Evolutionary conservation across 495 filamentous ascomycete species (phyloP).

Genomic region (Talaromyces ruber): DNA sequence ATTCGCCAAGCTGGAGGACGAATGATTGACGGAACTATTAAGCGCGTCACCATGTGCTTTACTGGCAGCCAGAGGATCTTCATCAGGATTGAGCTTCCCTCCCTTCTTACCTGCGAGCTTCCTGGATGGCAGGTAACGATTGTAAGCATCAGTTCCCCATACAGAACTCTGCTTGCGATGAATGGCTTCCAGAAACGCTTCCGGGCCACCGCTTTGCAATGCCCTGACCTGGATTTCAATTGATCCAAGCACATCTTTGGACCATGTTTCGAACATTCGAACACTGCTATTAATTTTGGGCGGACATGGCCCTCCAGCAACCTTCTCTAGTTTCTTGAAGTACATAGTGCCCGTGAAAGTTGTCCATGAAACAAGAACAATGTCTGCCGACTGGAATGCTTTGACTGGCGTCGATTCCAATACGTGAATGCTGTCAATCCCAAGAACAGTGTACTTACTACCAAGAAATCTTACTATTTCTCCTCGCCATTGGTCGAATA

Average conservation of each 20-base stretch:
- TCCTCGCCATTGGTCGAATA: constrained; percentile 58
- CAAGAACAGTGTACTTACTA: constrained; percentile 27
- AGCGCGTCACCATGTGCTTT: constrained; percentile 3
- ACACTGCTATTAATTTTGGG: constrained; percentile 27
- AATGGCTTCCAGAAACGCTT: constrained; percentile 20
- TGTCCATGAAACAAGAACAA: constrained; percentile 47
- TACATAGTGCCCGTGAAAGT: constrained; percentile 41
- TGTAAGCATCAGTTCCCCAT: constrained; percentile 7
- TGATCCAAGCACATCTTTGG: constrained; percentile 28
- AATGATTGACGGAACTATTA: background rate
- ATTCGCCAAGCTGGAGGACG: too few species aligned
- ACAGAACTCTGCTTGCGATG: constrained; percentile 13
- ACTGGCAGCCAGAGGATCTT: background rate
- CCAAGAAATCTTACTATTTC: constrained; percentile 56
- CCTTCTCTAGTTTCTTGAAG: constrained; percentile 36
- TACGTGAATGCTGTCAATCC: constrained; percentile 20
- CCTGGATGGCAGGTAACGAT: constrained; percentile 4
- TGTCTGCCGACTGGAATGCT: constrained; percentile 38
- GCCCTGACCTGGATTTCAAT: constrained; percentile 33
- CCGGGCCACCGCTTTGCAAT: constrained; percentile 18
- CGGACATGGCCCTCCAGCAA: constrained; percentile 38
- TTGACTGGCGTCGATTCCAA: constrained; percentile 26
- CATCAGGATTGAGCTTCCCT: background rate
- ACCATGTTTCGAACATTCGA: constrained; percentile 47
- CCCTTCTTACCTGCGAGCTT: constrained; percentile 2